Evolutionary conservation across 306 rosid species (phyloP).

Genomic region (Purshia tridentata): DNA sequence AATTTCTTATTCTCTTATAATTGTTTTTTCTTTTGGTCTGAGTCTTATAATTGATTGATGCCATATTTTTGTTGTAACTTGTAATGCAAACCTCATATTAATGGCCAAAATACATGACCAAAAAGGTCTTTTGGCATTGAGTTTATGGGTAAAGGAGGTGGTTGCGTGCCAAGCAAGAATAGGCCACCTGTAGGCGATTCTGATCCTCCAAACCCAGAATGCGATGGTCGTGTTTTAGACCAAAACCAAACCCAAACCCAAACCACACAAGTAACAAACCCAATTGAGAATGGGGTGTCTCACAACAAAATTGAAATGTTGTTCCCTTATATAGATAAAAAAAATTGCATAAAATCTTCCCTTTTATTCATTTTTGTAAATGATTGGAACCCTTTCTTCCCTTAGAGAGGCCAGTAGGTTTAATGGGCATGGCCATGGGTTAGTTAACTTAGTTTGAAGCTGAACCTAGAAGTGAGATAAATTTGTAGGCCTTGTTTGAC

Average conservation of each 20-base stretch:
- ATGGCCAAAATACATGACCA: no score
- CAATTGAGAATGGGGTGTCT: constrained; percentile 20
- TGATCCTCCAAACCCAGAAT: constrained; percentile 37
- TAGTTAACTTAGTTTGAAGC: no score
- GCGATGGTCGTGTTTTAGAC: constrained; percentile 25
- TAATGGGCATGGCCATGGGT: no score
- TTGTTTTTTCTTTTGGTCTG: background rate
- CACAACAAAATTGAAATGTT: no score
- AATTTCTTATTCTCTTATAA: constrained; percentile 25
- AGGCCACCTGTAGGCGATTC: constrained; percentile 28
- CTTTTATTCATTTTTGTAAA: no score
- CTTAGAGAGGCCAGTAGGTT: no score
- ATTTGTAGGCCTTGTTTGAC: no score
- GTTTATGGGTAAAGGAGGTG: constrained; percentile 74
- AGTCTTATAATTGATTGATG: constrained; percentile 24
- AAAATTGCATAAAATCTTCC: no score
- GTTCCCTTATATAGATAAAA: no score
- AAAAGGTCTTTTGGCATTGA: no score
- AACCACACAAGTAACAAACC: constrained; percentile 18
- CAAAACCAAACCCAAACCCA: constrained; percentile 29
- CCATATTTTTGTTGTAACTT: background rate
- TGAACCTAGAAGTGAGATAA: no score
- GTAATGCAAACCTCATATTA: background rate
- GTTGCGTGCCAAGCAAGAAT: constrained; percentile 72
- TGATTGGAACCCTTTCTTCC: no score